Evolutionary conservation across 371 early-diverging fungal species (phyloP).

Genomic region (Gilbertella persicaria): DNA sequence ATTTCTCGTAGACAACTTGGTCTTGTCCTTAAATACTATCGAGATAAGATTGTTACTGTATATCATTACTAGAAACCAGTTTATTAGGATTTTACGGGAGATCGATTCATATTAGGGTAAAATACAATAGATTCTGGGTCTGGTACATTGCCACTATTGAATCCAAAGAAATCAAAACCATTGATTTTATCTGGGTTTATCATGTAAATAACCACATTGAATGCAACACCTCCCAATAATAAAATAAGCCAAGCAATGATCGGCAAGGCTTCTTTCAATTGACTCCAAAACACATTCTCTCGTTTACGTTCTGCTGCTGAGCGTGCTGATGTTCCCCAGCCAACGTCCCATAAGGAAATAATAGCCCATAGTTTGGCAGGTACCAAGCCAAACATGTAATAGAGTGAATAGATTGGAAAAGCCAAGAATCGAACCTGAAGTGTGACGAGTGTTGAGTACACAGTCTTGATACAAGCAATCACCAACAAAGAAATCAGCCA

Average conservation of each 20-base stretch:
- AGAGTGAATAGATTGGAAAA: constrained; percentile 55
- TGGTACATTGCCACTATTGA: constrained; percentile 4
- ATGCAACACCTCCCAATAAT: constrained; percentile 35
- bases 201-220: constrained; percentile 32
- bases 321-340: constrained; percentile 62
- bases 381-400: constrained; percentile 57
- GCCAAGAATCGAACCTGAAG: constrained; percentile 46
- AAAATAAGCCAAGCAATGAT: constrained; percentile 35
- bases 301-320: constrained; percentile 46
- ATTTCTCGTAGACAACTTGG: constrained; percentile 65
- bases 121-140: constrained; percentile 45
- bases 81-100: background rate
- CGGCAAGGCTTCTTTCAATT: constrained; percentile 50
- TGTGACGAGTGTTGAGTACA: constrained; percentile 44
- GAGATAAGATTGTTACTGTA: constrained; percentile 56
- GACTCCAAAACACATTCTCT: constrained; percentile 30
- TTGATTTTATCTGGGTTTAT: constrained; percentile 15
- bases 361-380: constrained; percentile 65
- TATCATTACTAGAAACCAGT: constrained; percentile 35
- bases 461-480: constrained; percentile 53
- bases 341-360: constrained; percentile 59
- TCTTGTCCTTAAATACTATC: constrained; percentile 58
- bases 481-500: constrained; percentile 52
- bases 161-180: constrained; percentile 20
- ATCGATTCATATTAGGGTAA: constrained; percentile 32